Base-by-base conservation (phyloP, 352 stramenopile species). In the Phytophthora lateralis region DNA sequence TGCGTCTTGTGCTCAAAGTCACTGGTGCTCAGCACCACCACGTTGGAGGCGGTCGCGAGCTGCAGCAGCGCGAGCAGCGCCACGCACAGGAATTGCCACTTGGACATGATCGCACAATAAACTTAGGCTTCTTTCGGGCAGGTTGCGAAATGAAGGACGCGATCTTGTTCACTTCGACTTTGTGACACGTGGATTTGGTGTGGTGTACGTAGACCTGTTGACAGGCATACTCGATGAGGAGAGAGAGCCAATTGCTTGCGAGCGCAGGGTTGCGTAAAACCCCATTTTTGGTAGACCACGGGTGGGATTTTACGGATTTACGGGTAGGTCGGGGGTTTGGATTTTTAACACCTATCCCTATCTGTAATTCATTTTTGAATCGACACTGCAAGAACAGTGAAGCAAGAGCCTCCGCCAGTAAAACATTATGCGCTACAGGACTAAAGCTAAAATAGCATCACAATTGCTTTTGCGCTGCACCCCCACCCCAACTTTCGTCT, bases 1-100 rank as follows among this genome's bases (percentile, higher is more conserved):
- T 98, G 90, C 55, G 91, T 97, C 59, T 92, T 56, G 72, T 95
- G 82, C 71, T 97, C 91, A 60, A 97, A 97, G 75, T 90, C 90
- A 34, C 64, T 72, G 21, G 69, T 70, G 9, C 54, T 86, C 35
- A 95, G 65, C 46, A 89, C 79, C 34, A 93, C 62, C 17, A 92
- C 82, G 55, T 82, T 81, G 47, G 75, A 79, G 34, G 69, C 56
- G 15, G 55, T 21, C 10, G 20, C 43, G 7, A 73, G 58, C 42
- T 68, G 57, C 34, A 78, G 21, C 29, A 83, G 47, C 43, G 60
- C 62, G 12, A 79, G 29, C 35, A 61, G 42, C 62, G 70, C 54
- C 38, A 69, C 52, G 12, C 39, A 71, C 27, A 71, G 30, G 24
- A 71, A 42, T n/a, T 60, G 46, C 62, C 51, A 68, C 20, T 3